Conservation (phyloP, 176 grass and related monocot species). For the Metroxylon sagu region DNA sequence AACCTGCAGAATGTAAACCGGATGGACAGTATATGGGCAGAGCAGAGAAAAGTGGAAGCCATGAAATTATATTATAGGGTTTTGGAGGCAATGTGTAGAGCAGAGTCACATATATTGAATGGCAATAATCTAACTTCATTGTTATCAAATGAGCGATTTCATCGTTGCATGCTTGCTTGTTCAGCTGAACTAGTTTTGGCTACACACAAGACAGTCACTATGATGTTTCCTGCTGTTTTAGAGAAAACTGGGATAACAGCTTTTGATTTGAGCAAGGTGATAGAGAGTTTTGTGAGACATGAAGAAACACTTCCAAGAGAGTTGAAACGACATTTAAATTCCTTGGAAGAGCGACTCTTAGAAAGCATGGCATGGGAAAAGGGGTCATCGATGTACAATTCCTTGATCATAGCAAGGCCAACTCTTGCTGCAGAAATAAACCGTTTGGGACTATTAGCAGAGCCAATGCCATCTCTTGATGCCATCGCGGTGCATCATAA, state of each 20-base stretch:
- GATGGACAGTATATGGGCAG: constrained; percentile 91
- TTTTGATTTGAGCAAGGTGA: constrained; percentile 98
- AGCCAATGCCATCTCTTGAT: constrained; percentile 98
- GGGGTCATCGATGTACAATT: constrained; percentile 95
- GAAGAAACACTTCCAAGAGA: constrained; percentile 95
- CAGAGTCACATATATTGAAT: constrained; percentile 69
- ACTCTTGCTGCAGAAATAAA: constrained; percentile 70
- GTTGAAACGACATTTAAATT: constrained; percentile 92
- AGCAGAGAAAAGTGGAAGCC: constrained; percentile 93
- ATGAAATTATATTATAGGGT: constrained; percentile 88
- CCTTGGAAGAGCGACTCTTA: constrained; percentile 78
- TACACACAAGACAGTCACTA: constrained; percentile 91
- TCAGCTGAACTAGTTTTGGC: constrained; percentile 89
- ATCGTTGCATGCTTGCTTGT: constrained; percentile 96
- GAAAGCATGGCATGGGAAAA: constrained; percentile 99
- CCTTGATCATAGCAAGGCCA: constrained; percentile 81
- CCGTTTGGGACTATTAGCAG: constrained; percentile 68
- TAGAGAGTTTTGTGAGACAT: constrained; percentile 95
- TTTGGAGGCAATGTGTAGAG: constrained; percentile 80
- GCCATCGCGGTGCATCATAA: constrained; percentile 65
- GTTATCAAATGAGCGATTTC: constrained; percentile 75
- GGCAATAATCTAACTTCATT: constrained; percentile 75
- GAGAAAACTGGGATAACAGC: constrained; percentile 95
- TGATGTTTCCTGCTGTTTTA: constrained; percentile 95
- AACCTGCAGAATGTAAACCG: constrained; percentile 41